Conservation (phyloP, 2,329 filamentous ascomycete species). For the Pyricularia sp. region DNA sequence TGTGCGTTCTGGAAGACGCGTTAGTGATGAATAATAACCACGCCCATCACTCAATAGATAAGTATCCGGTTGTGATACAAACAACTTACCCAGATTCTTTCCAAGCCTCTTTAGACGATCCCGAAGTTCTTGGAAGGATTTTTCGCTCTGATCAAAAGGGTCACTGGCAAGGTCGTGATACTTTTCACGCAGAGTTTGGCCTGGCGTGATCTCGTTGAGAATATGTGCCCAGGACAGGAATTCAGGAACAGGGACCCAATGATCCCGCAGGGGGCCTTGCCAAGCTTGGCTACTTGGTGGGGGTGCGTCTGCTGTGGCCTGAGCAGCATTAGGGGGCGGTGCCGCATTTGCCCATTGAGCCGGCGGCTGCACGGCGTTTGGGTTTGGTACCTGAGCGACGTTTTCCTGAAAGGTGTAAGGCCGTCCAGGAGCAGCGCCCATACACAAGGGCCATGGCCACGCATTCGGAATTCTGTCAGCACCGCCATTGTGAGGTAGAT, state of each 20-base stretch:
- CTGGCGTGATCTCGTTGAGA: constrained; percentile 28
- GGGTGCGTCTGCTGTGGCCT: background rate
- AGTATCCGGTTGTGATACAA: background rate
- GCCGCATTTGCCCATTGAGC: background rate
- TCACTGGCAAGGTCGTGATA: background rate
- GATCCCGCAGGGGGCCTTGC: background rate
- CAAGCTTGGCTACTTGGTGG: background rate
- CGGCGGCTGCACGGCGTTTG: background rate
- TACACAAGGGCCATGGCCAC: constrained; percentile 12
- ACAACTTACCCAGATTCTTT: background rate
- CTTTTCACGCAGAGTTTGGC: constrained; percentile 12
- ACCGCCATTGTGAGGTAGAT: background rate
- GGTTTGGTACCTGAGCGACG: background rate
- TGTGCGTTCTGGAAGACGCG: constrained; percentile 1
- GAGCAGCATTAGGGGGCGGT: background rate
- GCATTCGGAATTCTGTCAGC: constrained; percentile 2
- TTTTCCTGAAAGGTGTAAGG: constrained; percentile 5
- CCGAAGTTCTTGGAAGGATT: background rate
- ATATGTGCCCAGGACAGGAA: constrained; percentile 27
- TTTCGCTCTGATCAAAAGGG: background rate
- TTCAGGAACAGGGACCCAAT: constrained; percentile 11
- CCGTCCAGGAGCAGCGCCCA: constrained; percentile 6
- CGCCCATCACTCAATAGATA: constrained; percentile 5
- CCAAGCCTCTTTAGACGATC: background rate
- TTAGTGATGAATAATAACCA: constrained; percentile 11